phyloP scores from a whole-genome alignment of 2,329 filamentous ascomycete species.

The Exophiala mesophila region DNA sequence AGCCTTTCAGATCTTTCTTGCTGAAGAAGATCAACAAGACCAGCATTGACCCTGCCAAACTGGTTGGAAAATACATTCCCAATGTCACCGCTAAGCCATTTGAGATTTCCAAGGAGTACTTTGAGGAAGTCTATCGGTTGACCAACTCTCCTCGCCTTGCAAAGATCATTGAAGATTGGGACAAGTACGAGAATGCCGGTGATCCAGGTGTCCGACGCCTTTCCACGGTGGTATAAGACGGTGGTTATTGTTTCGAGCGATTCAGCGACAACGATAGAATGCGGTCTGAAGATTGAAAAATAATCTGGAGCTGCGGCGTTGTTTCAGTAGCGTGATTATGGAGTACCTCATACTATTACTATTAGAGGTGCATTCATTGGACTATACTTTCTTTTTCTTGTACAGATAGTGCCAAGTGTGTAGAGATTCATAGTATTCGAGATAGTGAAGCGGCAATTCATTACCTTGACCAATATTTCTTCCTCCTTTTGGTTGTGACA shows the following conservation, averaged over 20 bases:
- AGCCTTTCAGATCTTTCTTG: slow-evolving; percentile 96
- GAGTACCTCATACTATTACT: too few relatives aligned
- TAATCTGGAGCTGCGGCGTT: too few relatives aligned
- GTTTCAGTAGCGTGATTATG: too few relatives aligned
- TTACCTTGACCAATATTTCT: slow-evolving; percentile 7
- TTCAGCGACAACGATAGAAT: slow-evolving; percentile 1
- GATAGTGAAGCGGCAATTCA: slow-evolving; percentile 20
- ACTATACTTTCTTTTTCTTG: slow-evolving; percentile 16
- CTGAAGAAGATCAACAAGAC: slow-evolving; percentile 99
- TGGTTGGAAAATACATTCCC: slow-evolving; percentile 97
- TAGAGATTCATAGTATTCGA: not conserved
- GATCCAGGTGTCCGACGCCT: slow-evolving; percentile 15
- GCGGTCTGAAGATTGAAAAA: too few relatives aligned
- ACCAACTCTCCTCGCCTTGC: slow-evolving; percentile 67
- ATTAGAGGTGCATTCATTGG: slow-evolving; percentile 6
- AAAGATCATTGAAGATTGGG: slow-evolving; percentile 72
- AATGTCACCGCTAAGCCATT: slow-evolving; percentile 97
- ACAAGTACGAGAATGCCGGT: slow-evolving; percentile 55
- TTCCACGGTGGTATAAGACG: slow-evolving; percentile 21
- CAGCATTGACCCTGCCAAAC: slow-evolving; percentile 91
- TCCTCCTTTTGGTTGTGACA: too few relatives aligned
- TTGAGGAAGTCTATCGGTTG: slow-evolving; percentile 94
- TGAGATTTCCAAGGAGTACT: slow-evolving; percentile 95
- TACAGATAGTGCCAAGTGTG: slow-evolving; percentile 6
- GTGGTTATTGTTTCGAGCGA: not conserved